Percentiles rank a stretch among this genome's conserved stretches.
Evolutionary conservation across 208 protist genomes (phyloP).

Genomic region (Acanthamoeba sp.): DNA sequence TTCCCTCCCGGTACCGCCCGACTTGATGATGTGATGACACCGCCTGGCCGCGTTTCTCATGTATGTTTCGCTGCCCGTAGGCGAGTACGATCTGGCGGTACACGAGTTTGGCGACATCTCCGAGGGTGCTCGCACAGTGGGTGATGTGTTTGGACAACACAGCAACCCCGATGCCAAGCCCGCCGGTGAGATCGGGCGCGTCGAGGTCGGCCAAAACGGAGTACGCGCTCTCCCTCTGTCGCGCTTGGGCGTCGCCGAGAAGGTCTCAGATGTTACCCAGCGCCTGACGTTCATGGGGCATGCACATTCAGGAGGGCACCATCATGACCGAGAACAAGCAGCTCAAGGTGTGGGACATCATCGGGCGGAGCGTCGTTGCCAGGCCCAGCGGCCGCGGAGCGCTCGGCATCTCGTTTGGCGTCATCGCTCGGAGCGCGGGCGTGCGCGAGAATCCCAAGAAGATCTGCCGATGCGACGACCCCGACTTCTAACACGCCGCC

Average conservation of each 20-base stretch:
- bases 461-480: constrained; percentile 24
- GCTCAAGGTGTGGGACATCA: constrained; percentile 65
- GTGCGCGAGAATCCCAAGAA: constrained; percentile 52
- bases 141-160: constrained; percentile 12
- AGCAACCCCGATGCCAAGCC: background rate
- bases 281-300: too few relatives aligned
- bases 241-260: too few relatives aligned
- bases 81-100: background rate
- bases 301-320: background rate
- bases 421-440: constrained; percentile 38
- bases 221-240: background rate
- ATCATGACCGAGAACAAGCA: background rate
- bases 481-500: constrained; percentile 18
- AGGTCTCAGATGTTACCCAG: background rate
- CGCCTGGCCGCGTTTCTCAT: background rate
- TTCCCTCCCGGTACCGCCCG: background rate
- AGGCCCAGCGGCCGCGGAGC: too few relatives aligned
- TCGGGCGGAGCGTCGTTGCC: constrained; percentile 17
- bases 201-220: background rate
- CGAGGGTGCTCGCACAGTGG: background rate
- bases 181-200: background rate
- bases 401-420: background rate
- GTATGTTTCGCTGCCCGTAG: too few relatives aligned
- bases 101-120: constrained; percentile 53
- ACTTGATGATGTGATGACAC: too few relatives aligned